These are phyloP conservation scores for Discostella stelligeroides DNA, from an alignment of 108 stramenopile species.

Conservation along the genomic window DNA sequence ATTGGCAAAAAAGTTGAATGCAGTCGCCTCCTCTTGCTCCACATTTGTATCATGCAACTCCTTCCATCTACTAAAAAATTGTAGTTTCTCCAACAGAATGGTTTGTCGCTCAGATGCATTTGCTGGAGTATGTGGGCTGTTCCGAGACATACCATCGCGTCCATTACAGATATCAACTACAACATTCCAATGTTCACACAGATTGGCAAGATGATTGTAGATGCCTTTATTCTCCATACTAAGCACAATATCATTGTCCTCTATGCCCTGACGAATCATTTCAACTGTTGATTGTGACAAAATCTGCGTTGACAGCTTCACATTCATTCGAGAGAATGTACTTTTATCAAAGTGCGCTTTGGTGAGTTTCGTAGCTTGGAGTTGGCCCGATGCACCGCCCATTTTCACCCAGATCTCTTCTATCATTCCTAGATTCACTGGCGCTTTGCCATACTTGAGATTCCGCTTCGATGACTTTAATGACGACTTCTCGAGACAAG, in stretches of 20 bases:
- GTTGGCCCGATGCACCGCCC: constrained; percentile 6
- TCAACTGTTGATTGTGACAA: background rate
- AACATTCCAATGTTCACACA: constrained; percentile 6
- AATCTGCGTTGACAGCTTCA: constrained; percentile 2
- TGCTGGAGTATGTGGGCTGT: constrained; percentile 6
- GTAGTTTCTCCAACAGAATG: background rate
- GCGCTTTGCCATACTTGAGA: constrained; percentile 3
- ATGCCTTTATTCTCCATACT: background rate
- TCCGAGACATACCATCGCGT: too few species aligned
- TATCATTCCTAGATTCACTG: constrained; percentile 4
- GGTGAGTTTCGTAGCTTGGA: constrained; percentile 8
- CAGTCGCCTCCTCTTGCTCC: background rate
- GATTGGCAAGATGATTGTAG: constrained; percentile 5
- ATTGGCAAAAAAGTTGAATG: constrained; percentile 13
- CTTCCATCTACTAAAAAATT: constrained; percentile 16
- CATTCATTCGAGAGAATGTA: too few species aligned
- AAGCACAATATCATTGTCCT: background rate
- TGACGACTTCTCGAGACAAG: constrained; percentile 10
- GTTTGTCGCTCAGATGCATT: constrained; percentile 2
- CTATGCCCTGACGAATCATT: constrained; percentile 5
- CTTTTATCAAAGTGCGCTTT: constrained; percentile 8
- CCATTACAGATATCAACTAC: constrained; percentile 17
- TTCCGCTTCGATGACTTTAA: constrained; percentile 3
- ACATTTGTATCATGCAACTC: constrained; percentile 5
- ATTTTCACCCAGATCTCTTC: constrained; percentile 5